Conservation (phyloP, 139 green algal genomes). For the Pleodorina starrii region DNA sequence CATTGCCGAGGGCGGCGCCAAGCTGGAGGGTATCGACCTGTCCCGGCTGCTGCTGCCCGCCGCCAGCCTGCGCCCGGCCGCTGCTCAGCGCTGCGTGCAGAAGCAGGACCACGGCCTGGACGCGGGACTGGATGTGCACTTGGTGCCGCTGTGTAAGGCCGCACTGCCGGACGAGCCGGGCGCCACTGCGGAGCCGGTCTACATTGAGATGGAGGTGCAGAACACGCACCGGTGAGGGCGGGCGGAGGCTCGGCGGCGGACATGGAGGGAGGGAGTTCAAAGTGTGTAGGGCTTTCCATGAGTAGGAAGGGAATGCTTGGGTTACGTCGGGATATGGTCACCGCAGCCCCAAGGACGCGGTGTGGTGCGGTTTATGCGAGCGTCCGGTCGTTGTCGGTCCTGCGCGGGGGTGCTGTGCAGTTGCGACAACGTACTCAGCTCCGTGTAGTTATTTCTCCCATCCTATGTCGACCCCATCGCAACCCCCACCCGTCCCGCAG, state of each 20-base stretch:
- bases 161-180: conserved; percentile 70
- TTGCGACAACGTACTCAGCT: too few species aligned
- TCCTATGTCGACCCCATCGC: too few species aligned
- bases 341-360: too few species aligned
- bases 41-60: conserved; percentile 87
- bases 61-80: conserved; percentile 84
- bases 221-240: conserved; percentile 83
- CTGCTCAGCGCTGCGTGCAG: conserved; percentile 78
- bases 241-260: background rate
- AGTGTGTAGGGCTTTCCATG: background rate
- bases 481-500: conserved; percentile 50
- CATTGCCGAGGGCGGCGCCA: conserved; percentile 40
- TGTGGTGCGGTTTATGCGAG: too few species aligned
- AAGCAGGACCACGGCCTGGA: conserved; percentile 93
- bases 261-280: background rate
- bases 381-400: too few species aligned
- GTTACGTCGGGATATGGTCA: too few species aligned
- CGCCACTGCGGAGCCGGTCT: conserved; percentile 66
- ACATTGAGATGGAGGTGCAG: conserved; percentile 82
- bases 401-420: too few species aligned
- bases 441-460: too few species aligned
- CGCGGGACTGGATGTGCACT: conserved; percentile 82
- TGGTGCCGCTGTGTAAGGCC: conserved; percentile 82
- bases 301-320: too few species aligned
- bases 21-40: conserved; percentile 87